Percentiles rank a stretch among this genome's conserved stretches.
Conservation (phyloP, 257 asterid genomes). For the Vinca minor region DNA sequence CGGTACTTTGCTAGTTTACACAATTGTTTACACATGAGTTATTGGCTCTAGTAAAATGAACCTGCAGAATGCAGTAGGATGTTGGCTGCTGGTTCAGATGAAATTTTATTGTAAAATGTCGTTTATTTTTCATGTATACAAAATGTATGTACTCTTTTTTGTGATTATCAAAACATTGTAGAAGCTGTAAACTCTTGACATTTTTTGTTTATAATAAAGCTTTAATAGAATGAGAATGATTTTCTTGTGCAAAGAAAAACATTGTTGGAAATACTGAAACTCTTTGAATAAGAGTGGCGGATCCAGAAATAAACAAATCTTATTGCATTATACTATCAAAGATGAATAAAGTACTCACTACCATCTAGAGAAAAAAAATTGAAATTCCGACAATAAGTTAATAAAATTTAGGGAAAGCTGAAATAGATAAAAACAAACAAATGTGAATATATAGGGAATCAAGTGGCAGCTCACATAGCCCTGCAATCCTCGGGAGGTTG, state of each 20-base stretch:
- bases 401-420: no score
- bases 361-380: no score
- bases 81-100: not conserved
- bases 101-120: not conserved
- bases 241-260: no score
- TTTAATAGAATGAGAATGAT: no score
- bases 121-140: not conserved
- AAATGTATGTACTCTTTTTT: not conserved
- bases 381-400: not conserved
- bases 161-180: not conserved
- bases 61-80: not conserved
- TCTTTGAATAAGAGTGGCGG: no score
- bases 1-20: no score
- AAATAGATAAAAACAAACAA: not conserved
- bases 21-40: no score
- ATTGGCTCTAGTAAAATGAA: not conserved
- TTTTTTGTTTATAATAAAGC: not conserved
- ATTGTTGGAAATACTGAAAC: no score
- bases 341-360: no score
- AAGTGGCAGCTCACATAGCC: not conserved
- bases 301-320: no score
- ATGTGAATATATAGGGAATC: no score
- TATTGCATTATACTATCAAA: no score
- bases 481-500: constrained; percentile 1
- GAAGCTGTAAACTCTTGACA: not conserved